Evolutionary conservation across 1,139 yeast species (phyloP), one percentile per base, ranked within the genome.

Genomic region (Blastobotrys serpentis): DNA sequence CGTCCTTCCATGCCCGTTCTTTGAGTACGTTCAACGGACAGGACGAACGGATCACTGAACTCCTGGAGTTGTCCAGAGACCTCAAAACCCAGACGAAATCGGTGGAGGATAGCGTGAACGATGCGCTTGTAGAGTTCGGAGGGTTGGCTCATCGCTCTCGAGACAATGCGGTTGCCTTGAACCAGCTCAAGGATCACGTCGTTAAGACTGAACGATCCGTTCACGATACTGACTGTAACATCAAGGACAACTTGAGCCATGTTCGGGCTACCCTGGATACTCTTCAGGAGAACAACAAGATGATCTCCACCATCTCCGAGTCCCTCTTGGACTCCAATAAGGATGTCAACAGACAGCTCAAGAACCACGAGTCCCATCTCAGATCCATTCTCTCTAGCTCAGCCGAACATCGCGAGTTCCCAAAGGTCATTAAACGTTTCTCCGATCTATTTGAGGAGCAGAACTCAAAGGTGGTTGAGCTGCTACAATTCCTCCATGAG

Each of bases 81-180:
- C 47, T 69, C 33, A 66, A 60, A 45, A 53, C 57, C 11, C 58
- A 63, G 23, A 55, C 68, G 2, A 56, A 55, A 34, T 51, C 59
- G 2, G 65, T 73, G 7, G 71, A 69, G 44, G 59, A 60, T 4
- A 64, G 72, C 11, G 70, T 73, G 7, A 61, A 64, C 19, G 69
- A 67, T 6, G 72, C 75, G 1, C 68, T 70, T 47, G 49, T 67
- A 34, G 77, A 73, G 45, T 65, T 73, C 46, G 73, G 68, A 13
- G 64, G 63, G 37, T 55, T 73, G 42, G 71, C 72, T 10, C 61
- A 68, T 26, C 62, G 77, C 36, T 72, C 76, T 1, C 54, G 69
- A n/a, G 73, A 73, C 54, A 73, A 73, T 58, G 75, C 73, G 33
- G 58, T 64, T 7, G 74, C 73, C 19, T 61, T 73, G 47, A 63